A percentile compares a stretch with the other conserved stretches of the same genome.
These are phyloP conservation scores for Mycena vulgaris DNA, from an alignment of 768 basidiomycete species.

Conservation along the genomic window DNA sequence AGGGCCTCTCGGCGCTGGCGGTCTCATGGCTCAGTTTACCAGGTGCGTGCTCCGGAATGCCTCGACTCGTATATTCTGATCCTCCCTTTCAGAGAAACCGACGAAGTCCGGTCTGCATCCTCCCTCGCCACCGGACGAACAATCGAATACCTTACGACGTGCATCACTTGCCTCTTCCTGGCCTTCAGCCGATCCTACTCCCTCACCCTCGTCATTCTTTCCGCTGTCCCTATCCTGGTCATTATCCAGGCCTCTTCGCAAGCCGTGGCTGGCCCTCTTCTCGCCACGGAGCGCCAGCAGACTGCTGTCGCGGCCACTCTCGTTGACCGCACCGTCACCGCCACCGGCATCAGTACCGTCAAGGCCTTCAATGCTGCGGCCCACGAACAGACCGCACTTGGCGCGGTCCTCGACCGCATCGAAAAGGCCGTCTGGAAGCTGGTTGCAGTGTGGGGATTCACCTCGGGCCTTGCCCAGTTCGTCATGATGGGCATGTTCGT, in stretches of 20 bases:
- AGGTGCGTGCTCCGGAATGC: constrained; percentile 60
- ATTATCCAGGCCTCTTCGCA: constrained; percentile 86
- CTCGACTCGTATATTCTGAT: neutral
- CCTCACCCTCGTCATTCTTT: constrained; percentile 93
- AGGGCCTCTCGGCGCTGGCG: constrained; percentile 83
- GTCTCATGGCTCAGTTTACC: constrained; percentile 94
- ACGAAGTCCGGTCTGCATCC: constrained; percentile 90
- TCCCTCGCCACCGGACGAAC: constrained; percentile 85
- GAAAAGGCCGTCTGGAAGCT: constrained; percentile 66
- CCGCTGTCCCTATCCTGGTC: constrained; percentile 87
- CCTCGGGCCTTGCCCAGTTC: constrained; percentile 81
- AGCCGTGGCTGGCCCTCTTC: constrained; percentile 74
- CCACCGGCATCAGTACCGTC: constrained; percentile 83
- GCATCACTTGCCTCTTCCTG: constrained; percentile 83
- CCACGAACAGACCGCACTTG: constrained; percentile 60
- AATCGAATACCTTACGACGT: constrained; percentile 87
- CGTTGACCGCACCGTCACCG: constrained; percentile 74
- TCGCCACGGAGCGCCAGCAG: constrained; percentile 75
- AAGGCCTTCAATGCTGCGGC: constrained; percentile 90
- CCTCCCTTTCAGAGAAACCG: constrained; percentile 81
- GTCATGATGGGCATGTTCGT: constrained; percentile 94
- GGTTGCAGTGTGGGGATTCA: constrained; percentile 83
- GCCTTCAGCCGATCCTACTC: constrained; percentile 86
- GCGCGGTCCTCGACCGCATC: constrained; percentile 62
- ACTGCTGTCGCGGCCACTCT: constrained; percentile 83